These are phyloP conservation scores for Schizosaccharomyces cryophilus DNA, from an alignment of 805 yeast species.

Conservation along the genomic window DNA sequence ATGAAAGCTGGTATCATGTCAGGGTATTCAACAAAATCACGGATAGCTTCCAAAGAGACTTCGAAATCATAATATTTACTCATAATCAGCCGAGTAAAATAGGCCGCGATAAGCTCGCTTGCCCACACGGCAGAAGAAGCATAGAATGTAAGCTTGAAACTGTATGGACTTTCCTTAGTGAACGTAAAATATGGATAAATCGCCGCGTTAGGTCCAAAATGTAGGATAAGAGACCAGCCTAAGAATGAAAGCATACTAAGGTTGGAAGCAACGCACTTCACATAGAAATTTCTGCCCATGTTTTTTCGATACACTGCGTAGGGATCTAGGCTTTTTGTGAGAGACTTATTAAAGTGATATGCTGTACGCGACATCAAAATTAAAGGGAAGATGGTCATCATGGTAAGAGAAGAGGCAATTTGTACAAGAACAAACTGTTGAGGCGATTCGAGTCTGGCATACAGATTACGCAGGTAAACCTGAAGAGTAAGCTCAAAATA, in stretches of 20 bases:
- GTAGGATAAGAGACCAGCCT: conserved; percentile 1
- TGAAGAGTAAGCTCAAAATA: conserved; percentile 1
- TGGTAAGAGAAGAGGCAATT: background rate
- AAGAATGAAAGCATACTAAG: conserved; percentile 2
- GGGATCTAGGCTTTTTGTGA: background rate
- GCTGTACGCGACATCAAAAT: background rate
- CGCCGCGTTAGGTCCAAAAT: conserved; percentile 1
- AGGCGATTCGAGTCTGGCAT: conserved; percentile 2
- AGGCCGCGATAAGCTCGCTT: background rate
- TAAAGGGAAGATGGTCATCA: conserved; percentile 1
- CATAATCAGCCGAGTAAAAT: background rate
- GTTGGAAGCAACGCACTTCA: conserved; percentile 1
- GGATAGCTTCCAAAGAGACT: background rate
- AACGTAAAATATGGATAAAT: conserved; percentile 2
- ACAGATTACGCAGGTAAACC: conserved; percentile 1
- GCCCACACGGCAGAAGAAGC: conserved; percentile 2
- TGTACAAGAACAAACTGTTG: conserved; percentile 1
- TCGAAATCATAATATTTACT: background rate
- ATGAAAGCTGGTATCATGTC: background rate
- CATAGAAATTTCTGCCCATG: background rate
- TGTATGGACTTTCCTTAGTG: background rate
- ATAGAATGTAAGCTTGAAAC: background rate
- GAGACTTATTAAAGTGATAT: background rate
- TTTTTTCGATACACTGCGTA: background rate
- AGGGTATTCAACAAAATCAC: background rate